Conservation (phyloP, 2,329 filamentous ascomycete species). For the Polychaeton citri region DNA sequence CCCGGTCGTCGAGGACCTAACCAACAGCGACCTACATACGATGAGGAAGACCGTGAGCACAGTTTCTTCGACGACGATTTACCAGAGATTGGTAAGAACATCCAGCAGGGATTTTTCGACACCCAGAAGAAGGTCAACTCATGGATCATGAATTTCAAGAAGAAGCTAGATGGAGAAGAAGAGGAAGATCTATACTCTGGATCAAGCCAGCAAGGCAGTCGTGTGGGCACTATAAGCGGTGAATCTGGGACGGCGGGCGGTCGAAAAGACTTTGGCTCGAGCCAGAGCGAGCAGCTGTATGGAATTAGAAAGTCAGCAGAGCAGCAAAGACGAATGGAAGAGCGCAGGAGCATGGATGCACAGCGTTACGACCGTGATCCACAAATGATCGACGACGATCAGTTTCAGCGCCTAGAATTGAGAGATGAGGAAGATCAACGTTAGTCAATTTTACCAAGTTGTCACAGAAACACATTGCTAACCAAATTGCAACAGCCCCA, state of each 20-base stretch:
- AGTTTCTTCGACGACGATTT: conserved; percentile 96
- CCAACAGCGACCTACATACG: conserved; percentile 36
- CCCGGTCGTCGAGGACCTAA: conserved; percentile 21
- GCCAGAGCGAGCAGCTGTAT: conserved; percentile 25
- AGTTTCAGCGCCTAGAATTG: conserved; percentile 54
- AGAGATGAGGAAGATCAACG: conserved; percentile 43
- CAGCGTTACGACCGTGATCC: conserved; percentile 92
- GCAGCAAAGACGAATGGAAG: conserved; percentile 6
- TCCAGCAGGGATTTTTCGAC: conserved; percentile 87
- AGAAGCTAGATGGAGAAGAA: conserved; percentile 83
- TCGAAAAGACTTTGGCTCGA: conserved; percentile 23
- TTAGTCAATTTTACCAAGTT: too few relatives aligned
- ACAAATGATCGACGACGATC: conserved; percentile 72
- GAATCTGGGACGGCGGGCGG: conserved; percentile 15
- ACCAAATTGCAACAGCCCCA: conserved; percentile 29
- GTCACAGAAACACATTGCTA: background rate
- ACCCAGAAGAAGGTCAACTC: conserved; percentile 86
- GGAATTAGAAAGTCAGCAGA: conserved; percentile 21
- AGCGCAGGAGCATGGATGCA: conserved; percentile 64
- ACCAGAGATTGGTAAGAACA: conserved; percentile 80
- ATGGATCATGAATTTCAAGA: conserved; percentile 85
- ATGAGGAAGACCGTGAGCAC: conserved; percentile 56
- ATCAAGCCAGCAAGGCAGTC: conserved; percentile 12
- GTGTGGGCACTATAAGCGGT: too few relatives aligned
- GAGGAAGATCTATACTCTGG: conserved; percentile 39